phyloP scores from a whole-genome alignment of 2,329 filamentous ascomycete genomes.

The Clonostachys rhizophaga region DNA sequence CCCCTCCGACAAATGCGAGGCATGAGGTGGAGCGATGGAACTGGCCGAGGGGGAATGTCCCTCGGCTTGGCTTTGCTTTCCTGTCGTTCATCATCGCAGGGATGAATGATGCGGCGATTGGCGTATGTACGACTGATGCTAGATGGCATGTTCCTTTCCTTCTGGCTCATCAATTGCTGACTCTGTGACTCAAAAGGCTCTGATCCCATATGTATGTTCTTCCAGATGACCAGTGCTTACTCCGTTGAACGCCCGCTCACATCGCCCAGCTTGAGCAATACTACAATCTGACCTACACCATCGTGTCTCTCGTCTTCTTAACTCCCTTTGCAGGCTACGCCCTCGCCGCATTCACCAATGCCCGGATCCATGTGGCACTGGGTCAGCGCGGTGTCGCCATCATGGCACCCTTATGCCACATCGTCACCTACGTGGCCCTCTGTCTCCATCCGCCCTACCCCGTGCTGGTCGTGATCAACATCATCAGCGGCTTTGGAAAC shows the following conservation, averaged over 20 bases:
- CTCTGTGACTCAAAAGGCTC: slow-evolving; percentile 14
- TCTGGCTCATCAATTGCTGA: not conserved
- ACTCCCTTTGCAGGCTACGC: slow-evolving; percentile 61
- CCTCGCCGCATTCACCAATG: slow-evolving; percentile 55
- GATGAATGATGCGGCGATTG: slow-evolving; percentile 58
- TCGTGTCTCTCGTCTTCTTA: slow-evolving; percentile 60
- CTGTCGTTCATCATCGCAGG: slow-evolving; percentile 56
- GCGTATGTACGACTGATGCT: slow-evolving; percentile 31
- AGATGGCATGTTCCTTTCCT: slow-evolving; percentile 11
- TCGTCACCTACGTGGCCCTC: slow-evolving; percentile 56
- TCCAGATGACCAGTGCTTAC: not conserved
- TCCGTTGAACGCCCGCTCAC: not conserved
- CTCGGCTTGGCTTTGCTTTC: slow-evolving; percentile 37
- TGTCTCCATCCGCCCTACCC: slow-evolving; percentile 61
- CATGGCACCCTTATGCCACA: slow-evolving; percentile 55
- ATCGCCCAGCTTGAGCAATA: slow-evolving; percentile 49
- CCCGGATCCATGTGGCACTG: slow-evolving; percentile 50
- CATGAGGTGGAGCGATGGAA: slow-evolving; percentile 26
- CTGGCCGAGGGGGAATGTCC: slow-evolving; percentile 21
- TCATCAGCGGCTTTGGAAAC: slow-evolving; percentile 63
- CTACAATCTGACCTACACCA: slow-evolving; percentile 53
- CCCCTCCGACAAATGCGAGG: slow-evolving; percentile 16
- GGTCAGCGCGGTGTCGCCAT: slow-evolving; percentile 65
- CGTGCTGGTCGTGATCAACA: slow-evolving; percentile 57
- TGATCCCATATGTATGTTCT: slow-evolving; percentile 29